Evolutionary conservation across 108 stramenopile genomes (phyloP), one percentile per base, ranked within the genome.

Genomic region (Nannochloropsis salina): DNA sequence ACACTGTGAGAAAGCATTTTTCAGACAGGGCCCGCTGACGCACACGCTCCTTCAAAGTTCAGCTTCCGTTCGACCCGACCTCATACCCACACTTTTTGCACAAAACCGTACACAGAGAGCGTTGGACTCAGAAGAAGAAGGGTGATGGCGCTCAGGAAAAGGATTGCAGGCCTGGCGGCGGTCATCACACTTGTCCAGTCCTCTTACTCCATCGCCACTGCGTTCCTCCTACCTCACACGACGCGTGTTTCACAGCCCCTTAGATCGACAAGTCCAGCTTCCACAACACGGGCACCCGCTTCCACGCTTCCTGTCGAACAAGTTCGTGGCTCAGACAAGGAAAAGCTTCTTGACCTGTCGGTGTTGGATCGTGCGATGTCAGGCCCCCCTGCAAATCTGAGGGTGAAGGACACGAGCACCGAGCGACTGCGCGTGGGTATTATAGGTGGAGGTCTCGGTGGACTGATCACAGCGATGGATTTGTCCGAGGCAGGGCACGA

Each of bases 391-490:
- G 61, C 61, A 15, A 74, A 6, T n/a, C n/a, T 74, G 61, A 15
- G 61, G 61, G 61, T 74, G 20, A 74, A 74, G 61, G 8, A 74
- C 61, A 74, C 15, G 61, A 74, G n/a, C 8, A 74, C 61, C 20
- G 61, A 74, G 61, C 61, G n/a, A n/a, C 61, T 74, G 15, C 61
- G 61, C n/a, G 61, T 74, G 8, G 97, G 96, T 40, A 95, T 97
- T 83, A 93, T 97, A 80, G 97, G 96, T 74, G 95, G 94, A 44
- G 97, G 97, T 44, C 87, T 97, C 80, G 95, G 95, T 18, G 97
- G 97, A 40, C 94, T 97, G 95, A 88, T 97, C 81, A 94, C 96
- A 83, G 95, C 97, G 9, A 97, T 97, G 97, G 97, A 97, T 86
- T 85, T 97, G 83, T 93, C 95, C 5, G 97, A 97, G 88, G 97